Base-by-base conservation (phyloP, 805 yeast genomes). In the Cyberlindnera japonica region DNA sequence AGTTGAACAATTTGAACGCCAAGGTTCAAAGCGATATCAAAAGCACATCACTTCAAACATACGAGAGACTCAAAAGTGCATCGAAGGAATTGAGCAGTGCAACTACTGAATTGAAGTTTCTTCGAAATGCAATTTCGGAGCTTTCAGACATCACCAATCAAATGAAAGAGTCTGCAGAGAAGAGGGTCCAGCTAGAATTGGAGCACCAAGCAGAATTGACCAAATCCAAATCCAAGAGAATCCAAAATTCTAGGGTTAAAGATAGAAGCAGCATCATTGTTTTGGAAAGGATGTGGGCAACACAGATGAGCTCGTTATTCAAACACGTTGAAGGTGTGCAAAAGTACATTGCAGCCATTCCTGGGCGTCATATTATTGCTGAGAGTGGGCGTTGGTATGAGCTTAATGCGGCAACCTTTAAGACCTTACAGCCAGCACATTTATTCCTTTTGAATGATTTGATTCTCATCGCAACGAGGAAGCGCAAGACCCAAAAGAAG, bases 311-410 rank as follows among this genome's bases (percentile, higher is more conserved):
- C 40, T 72, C 77, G 8, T 63, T 89, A 37, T 88, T 82, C 60
- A 79, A 79, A 50, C 87, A 83, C 47, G 95, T 90, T 13, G 96
- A 90, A 48, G 95, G 96, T n/a, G 89, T 95, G 1, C 90, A 85
- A 51, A 84, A 84, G 54, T 77, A 74, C 44, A 69, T 89, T 27
- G 83, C 88, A 16, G 77, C 85, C 2, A 59, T 75, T 7, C 87
- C 90, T 0, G 93, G 90, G 4, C 72, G 96, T 36, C 96, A 88
- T 59, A 75, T 89, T 2, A 64, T 87, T 15, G 74, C 79, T 9
- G 93, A 89, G 52, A 79, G 88, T 57, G 83, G 83, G 3, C 74
- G 89, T 35, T 90, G 96, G 96, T 77, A 74, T 43, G 96, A 89
- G 61, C 65, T 90, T 44, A 89, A 88, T 54, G 77, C 83, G 3